A percentile compares a stretch with the other conserved stretches of the same genome.
These are phyloP conservation scores for Vanrija sp. DNA, from an alignment of 1,284 basidiomycete species.

Conservation along the genomic window DNA sequence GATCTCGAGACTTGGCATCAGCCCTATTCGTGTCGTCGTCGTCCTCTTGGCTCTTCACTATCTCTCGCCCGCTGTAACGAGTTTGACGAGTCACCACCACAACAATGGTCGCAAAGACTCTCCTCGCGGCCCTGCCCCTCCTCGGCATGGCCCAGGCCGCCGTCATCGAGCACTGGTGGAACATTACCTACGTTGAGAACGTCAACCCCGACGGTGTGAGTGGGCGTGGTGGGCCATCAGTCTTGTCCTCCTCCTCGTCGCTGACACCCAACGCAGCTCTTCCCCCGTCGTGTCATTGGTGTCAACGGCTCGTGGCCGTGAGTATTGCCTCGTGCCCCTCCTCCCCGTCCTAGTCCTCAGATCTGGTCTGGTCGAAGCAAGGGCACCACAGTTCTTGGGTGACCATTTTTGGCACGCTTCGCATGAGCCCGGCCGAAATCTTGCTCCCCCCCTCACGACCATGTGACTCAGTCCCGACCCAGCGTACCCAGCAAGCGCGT, in stretches of 20 bases:
- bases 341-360: too few relatives aligned
- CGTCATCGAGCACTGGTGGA: constrained; percentile 48
- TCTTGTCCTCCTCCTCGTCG: not conserved
- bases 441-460: not conserved
- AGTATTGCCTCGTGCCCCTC: constrained; percentile 38
- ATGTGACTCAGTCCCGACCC: too few relatives aligned
- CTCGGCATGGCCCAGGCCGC: constrained; percentile 31
- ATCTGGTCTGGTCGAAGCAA: too few relatives aligned
- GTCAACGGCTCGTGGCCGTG: constrained; percentile 90
- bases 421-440: not conserved
- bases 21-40: not conserved
- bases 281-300: constrained; percentile 69
- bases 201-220: constrained; percentile 51
- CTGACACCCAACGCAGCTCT: constrained; percentile 17
- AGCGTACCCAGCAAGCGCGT: too few relatives aligned
- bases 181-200: constrained; percentile 43
- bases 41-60: not conserved
- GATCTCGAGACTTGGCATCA: not conserved
- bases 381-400: not conserved
- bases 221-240: not conserved
- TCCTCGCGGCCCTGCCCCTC: constrained; percentile 19
- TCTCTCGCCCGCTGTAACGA: not conserved
- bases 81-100: too few relatives aligned
- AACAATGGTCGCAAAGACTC: constrained; percentile 12
- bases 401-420: not conserved